Evolutionary conservation across 306 rosid genomes (phyloP).

Genomic region (Citrullus amarus): DNA sequence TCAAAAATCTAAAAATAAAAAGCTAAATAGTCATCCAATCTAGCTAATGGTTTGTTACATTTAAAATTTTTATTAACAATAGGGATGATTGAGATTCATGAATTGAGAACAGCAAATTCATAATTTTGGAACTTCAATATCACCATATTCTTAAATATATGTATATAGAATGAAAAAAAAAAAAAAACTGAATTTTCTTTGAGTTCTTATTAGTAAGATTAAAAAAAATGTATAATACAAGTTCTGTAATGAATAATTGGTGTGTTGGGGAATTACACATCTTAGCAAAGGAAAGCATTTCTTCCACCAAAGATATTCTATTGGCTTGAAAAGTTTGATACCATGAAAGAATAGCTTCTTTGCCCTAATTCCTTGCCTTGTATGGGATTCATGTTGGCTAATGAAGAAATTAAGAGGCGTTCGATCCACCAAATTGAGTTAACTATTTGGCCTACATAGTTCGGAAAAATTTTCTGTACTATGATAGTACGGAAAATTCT

Average conservation of each 20-base stretch:
- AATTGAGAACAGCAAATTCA: not conserved
- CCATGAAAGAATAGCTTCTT: not conserved
- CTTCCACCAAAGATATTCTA: not conserved
- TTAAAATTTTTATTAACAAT: too few relatives aligned
- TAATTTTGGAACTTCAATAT: not conserved
- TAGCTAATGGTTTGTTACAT: too few relatives aligned
- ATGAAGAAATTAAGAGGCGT: not conserved
- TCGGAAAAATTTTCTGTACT: too few relatives aligned
- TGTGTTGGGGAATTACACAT: not conserved
- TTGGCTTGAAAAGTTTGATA: not conserved
- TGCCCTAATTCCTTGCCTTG: not conserved
- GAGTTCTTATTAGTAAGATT: not conserved
- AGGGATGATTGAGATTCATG: not conserved
- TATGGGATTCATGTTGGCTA: not conserved
- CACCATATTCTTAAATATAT: not conserved
- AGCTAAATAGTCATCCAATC: too few relatives aligned
- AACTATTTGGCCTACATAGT: too few relatives aligned
- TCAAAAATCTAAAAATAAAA: too few relatives aligned
- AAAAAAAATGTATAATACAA: not conserved
- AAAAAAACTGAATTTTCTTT: not conserved
- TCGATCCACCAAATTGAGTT: too few relatives aligned
- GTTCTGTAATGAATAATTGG: not conserved
- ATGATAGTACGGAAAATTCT: too few relatives aligned
- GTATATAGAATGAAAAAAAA: not conserved
- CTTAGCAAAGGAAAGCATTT: not conserved